Percentiles rank a stretch among this genome's conserved stretches.
These are phyloP conservation scores for Dioscorea dumetorum DNA, from an alignment of 106 monocot species.

Conservation along the genomic window DNA sequence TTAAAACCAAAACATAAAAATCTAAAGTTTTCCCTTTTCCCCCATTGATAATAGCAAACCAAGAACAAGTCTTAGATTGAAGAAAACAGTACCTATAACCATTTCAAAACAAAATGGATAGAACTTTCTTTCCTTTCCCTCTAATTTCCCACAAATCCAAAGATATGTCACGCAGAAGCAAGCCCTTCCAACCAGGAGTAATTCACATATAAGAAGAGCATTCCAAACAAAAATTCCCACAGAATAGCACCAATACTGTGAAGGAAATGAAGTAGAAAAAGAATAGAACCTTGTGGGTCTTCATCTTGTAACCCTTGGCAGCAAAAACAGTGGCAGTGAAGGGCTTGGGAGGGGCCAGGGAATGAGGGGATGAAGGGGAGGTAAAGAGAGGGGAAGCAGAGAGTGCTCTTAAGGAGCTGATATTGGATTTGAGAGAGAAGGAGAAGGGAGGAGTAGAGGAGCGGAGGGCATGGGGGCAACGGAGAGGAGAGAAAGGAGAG, in stretches of 20 bases:
- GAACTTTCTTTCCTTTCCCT: too few species aligned
- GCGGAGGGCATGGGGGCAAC: slow-evolving; percentile 6
- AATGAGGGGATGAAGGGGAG: slow-evolving; percentile 1
- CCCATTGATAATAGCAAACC: too few species aligned
- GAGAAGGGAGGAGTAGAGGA: slow-evolving; percentile 2
- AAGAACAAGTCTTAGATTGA: too few species aligned
- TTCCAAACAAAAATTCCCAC: too few species aligned
- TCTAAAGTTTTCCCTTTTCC: too few species aligned
- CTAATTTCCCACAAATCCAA: too few species aligned
- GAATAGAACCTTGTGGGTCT: slow-evolving; percentile 85
- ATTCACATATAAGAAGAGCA: too few species aligned
- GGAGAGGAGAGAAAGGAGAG: slow-evolving; percentile 8
- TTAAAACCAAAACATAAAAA: neutral
- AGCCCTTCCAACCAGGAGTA: too few species aligned
- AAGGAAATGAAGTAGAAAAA: neutral
- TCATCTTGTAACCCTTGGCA: slow-evolving; percentile 90
- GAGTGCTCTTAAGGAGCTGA: slow-evolving; percentile 27
- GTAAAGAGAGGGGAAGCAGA: slow-evolving; percentile 12
- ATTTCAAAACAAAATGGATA: too few species aligned
- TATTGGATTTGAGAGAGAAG: slow-evolving; percentile 19
- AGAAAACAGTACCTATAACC: too few species aligned
- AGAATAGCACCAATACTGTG: too few species aligned
- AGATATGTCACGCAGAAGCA: too few species aligned
- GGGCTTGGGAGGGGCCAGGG: slow-evolving; percentile 7
- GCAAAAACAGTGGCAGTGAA: slow-evolving; percentile 36